Evolutionary conservation across 768 basidiomycete genomes (phyloP).

Genomic region (Rubroboletus satanas): DNA sequence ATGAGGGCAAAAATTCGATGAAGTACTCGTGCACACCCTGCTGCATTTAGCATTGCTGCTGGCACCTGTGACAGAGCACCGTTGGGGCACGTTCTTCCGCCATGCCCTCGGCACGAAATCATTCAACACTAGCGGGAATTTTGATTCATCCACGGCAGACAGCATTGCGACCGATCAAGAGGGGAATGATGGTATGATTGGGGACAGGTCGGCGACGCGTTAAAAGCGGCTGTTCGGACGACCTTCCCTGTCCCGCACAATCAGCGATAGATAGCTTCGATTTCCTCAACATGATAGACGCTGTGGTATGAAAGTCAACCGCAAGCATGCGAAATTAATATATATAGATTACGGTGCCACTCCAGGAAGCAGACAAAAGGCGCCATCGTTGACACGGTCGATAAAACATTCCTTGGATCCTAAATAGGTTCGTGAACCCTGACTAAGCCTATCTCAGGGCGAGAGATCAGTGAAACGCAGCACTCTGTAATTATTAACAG

Average conservation of each 20-base stretch:
- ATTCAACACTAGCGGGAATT: conserved; percentile 10
- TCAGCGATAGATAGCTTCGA: conserved; percentile 17
- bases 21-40: conserved; percentile 8
- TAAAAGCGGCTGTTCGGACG: conserved; percentile 14
- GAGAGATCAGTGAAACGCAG: conserved; percentile 17
- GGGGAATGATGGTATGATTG: conserved; percentile 19
- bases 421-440: conserved; percentile 3
- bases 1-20: conserved; percentile 21
- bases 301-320: conserved; percentile 2
- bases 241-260: conserved; percentile 17
- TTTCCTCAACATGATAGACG: conserved; percentile 18
- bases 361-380: conserved; percentile 1
- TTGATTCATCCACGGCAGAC: conserved; percentile 8
- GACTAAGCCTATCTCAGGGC: conserved; percentile 3
- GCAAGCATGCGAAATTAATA: conserved; percentile 10
- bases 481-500: conserved; percentile 5
- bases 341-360: conserved; percentile 12
- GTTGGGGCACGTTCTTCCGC: not conserved
- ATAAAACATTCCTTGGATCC: conserved; percentile 5
- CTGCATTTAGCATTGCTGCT: conserved; percentile 13
- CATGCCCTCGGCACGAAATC: conserved; percentile 7
- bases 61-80: not conserved
- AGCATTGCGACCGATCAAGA: conserved; percentile 25
- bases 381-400: conserved; percentile 10
- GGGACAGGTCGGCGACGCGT: conserved; percentile 27